Evolutionary conservation across 768 basidiomycete species (phyloP), one percentile per base, ranked within the genome.

Genomic region (Tulasnella sp.): DNA sequence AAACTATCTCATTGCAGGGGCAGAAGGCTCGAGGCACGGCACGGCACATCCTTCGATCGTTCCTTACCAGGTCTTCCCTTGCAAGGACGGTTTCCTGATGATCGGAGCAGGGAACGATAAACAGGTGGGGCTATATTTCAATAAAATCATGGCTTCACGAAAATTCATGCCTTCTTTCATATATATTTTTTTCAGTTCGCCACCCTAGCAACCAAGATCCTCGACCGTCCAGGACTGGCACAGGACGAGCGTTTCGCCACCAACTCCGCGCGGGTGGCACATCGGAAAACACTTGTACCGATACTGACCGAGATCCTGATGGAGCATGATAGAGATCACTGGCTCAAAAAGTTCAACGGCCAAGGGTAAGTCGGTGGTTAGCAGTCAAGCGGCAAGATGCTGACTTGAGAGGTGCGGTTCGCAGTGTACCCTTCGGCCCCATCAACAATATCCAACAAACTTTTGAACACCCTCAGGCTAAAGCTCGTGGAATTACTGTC

Each of bases 41-140:
- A 97, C 96, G 37, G 89, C 93, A 0, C 96, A 98, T 82, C 93
- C 96, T 17, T 95, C 93, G 22, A 91, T 98, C 80, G 96, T 96
- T 8, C 94, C 95, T 2, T 97, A 96, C 83, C 93, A 96, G 82
- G 93, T 81, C n/a, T 74, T 78, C 49, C 78, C 77, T 77, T 79
- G 75, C 73, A 78, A 67, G 72, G 67, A 71, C 90, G 93, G 94
- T 38, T 96, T 90, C 81, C 83, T 97, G 77, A 97, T 97, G 96
- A 90, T 97, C 79, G 95, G 94, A 67, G 94, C 93, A 9, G 96
- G 93, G 5, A 97, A 95, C 82, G 89, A 97, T 81, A 91, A 88
- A 79, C 93, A 94, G 87, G 93, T 91, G 79, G 9, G 77, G 54
- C 31, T 31, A 58, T 37, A 12, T 31, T 67, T 58, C 22, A n/a